Conservation (phyloP, 495 filamentous ascomycete genomes). For the Clavariopsis aquatica region DNA sequence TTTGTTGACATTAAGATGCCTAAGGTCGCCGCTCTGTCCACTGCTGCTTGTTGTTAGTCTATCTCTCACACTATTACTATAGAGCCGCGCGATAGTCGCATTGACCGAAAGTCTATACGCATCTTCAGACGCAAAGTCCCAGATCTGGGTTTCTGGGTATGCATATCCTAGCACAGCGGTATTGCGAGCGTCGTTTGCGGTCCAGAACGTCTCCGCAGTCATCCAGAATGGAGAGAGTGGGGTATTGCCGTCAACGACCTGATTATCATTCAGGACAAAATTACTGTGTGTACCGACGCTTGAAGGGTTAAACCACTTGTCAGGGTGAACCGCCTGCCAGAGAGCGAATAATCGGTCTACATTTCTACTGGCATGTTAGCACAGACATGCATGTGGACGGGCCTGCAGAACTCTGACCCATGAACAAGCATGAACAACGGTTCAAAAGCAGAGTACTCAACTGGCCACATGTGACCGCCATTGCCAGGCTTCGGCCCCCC, state of each 20-base stretch:
- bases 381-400: neutral
- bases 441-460: conserved; percentile 30
- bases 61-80: conserved; percentile 4
- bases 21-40: neutral
- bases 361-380: conserved; percentile 21
- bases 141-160: conserved; percentile 30
- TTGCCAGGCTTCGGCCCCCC: conserved; percentile 25
- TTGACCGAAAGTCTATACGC: conserved; percentile 20
- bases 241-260: conserved; percentile 4
- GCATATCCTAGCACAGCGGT: conserved; percentile 25
- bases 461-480: conserved; percentile 23
- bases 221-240: conserved; percentile 21
- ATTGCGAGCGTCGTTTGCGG: conserved; percentile 5
- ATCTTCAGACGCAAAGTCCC: conserved; percentile 12
- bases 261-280: conserved; percentile 2
- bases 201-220: conserved; percentile 25
- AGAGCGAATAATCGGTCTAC: conserved; percentile 29
- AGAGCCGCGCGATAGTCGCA: conserved; percentile 14
- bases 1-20: neutral
- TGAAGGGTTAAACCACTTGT: no score
- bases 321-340: conserved; percentile 30
- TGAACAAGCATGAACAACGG: conserved; percentile 36
- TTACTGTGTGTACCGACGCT: conserved; percentile 8
- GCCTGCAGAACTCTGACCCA: neutral
- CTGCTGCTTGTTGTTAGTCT: neutral